A percentile compares a stretch with the other conserved stretches of the same genome.
Conservation (phyloP, 164 flowering plant species). For the Vitis rotundifolia region DNA sequence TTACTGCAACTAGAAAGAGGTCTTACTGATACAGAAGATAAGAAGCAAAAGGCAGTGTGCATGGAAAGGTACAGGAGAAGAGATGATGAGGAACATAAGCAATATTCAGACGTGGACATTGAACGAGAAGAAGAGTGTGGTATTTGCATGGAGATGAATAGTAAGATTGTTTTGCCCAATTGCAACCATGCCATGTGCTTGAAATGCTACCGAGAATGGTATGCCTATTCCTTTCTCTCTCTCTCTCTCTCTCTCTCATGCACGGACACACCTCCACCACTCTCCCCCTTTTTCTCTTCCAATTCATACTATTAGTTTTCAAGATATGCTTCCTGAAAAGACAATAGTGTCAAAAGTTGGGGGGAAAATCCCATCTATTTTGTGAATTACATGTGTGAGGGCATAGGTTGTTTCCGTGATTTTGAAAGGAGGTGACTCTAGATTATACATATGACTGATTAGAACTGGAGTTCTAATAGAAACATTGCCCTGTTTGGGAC, state of each 20-base stretch:
- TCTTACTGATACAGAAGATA: conserved; percentile 78
- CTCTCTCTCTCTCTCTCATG: background rate
- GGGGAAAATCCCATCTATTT: too few species aligned
- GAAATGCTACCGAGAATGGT: conserved; percentile 92
- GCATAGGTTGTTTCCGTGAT: too few species aligned
- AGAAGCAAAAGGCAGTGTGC: conserved; percentile 72
- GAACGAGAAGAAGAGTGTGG: conserved; percentile 98
- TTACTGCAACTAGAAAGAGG: conserved; percentile 82
- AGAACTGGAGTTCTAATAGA: too few species aligned
- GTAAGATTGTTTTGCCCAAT: conserved; percentile 79
- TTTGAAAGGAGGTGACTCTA: too few species aligned
- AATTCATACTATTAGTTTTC: too few species aligned
- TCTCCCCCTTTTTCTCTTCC: too few species aligned
- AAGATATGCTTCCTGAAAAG: too few species aligned
- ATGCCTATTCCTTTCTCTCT: conserved; percentile 20
- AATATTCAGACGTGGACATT: conserved; percentile 53
- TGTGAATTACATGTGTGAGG: too few species aligned
- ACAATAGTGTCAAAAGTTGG: too few species aligned
- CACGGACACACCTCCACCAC: too few species aligned
- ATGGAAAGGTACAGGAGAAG: conserved; percentile 70
- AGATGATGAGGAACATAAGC: conserved; percentile 55
- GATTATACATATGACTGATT: too few species aligned
- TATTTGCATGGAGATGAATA: conserved; percentile 90
- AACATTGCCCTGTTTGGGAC: too few species aligned
- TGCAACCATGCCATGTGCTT: conserved; percentile 92